These are phyloP conservation scores for Phytophthora constricta DNA, from an alignment of 352 stramenopile genomes.

Conservation along the genomic window DNA sequence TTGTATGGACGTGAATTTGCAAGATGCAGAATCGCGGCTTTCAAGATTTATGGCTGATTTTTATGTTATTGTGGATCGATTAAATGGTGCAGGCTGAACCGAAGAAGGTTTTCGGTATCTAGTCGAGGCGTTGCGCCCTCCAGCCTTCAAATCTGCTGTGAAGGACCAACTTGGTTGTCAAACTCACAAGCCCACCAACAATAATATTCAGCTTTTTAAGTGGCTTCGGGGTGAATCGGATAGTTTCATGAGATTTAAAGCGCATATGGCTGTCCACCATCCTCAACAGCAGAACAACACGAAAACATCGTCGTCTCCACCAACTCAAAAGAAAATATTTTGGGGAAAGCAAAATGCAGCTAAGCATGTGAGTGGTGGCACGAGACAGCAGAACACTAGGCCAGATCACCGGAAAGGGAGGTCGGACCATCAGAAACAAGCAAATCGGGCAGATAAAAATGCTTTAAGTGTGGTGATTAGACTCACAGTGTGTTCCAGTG, in stretches of 20 bases:
- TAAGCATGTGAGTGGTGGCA: no score
- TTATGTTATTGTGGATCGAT: constrained; percentile 5
- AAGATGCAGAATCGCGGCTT: constrained; percentile 12
- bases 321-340: neutral
- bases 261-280: constrained; percentile 1
- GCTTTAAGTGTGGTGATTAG: constrained; percentile 19
- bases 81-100: constrained; percentile 4
- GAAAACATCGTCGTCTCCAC: no score
- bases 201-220: constrained; percentile 10
- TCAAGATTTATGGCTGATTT: constrained; percentile 2
- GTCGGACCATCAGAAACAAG: no score
- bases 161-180: constrained; percentile 9
- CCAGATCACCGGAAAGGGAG: no score
- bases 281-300: neutral
- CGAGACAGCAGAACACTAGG: no score
- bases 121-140: neutral
- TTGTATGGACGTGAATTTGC: neutral
- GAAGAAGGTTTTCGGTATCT: constrained; percentile 9
- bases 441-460: no score
- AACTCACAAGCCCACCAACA: constrained; percentile 1
- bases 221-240: constrained; percentile 11
- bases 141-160: constrained; percentile 1
- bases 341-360: neutral
- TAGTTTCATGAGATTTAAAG: constrained; percentile 21
- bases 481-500: constrained; percentile 18